A percentile compares a stretch with the other conserved stretches of the same genome.
Conservation (phyloP, 1,139 yeast species). For the Suhomyces choctaworum region DNA sequence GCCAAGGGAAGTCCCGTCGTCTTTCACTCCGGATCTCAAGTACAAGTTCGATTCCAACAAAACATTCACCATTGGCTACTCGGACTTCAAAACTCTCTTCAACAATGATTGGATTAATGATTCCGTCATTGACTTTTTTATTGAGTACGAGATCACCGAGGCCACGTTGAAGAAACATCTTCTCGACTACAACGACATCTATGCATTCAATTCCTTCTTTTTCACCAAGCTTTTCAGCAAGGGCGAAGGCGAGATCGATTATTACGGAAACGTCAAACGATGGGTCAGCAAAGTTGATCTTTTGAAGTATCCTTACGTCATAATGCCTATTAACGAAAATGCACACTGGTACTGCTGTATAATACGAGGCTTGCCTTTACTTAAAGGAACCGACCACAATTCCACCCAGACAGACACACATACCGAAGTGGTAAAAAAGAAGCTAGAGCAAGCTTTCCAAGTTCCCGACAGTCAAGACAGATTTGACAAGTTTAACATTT, state of each 20-base stretch:
- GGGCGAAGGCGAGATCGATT: constrained; percentile 25
- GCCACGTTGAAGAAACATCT: constrained; percentile 26
- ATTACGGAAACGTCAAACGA: constrained; percentile 65
- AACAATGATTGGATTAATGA: constrained; percentile 79
- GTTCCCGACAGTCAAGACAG: constrained; percentile 15
- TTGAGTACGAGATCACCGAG: constrained; percentile 54
- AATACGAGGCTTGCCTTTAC: constrained; percentile 48
- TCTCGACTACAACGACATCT: constrained; percentile 36
- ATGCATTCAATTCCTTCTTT: constrained; percentile 82
- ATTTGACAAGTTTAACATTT: constrained; percentile 9
- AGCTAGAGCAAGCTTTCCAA: constrained; percentile 9
- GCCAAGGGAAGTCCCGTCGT: constrained; percentile 14
- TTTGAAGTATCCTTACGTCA: constrained; percentile 57
- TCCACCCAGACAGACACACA: no score
- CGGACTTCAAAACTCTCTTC: constrained; percentile 68
- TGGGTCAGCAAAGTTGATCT: constrained; percentile 80
- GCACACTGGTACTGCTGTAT: constrained; percentile 90
- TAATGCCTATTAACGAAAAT: constrained; percentile 80
- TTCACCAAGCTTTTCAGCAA: constrained; percentile 59
- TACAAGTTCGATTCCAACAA: constrained; percentile 51
- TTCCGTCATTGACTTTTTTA: constrained; percentile 68
- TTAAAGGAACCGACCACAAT: constrained; percentile 19
- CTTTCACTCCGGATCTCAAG: constrained; percentile 53
- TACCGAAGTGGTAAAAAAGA: constrained; percentile 2
- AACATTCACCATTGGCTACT: constrained; percentile 50